phyloP scores from a whole-genome alignment of 176 grass and related monocot genomes.

The Juncus inflexus region DNA sequence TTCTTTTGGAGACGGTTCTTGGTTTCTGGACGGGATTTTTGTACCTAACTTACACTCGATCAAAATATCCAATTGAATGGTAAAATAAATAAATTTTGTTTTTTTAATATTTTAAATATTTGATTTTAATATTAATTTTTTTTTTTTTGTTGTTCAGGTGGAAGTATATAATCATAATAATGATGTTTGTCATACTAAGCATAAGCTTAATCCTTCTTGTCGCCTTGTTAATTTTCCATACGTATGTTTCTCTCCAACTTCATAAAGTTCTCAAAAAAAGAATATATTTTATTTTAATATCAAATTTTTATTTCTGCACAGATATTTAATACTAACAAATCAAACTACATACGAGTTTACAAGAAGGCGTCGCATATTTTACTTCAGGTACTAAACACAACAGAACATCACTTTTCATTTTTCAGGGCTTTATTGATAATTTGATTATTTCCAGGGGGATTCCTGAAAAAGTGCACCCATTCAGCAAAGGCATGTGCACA shows the following conservation, averaged over 20 bases:
- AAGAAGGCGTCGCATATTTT: slow-evolving; percentile 35
- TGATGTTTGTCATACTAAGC: slow-evolving; percentile 29
- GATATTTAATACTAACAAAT: slow-evolving; percentile 42
- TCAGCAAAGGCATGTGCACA: slow-evolving; percentile 35
- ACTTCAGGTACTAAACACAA: slow-evolving; percentile 32
- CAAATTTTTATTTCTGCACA: slow-evolving; percentile 23
- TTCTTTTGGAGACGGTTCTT: slow-evolving; percentile 37
- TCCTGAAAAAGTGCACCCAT: slow-evolving; percentile 31
- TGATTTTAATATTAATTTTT: neutral
- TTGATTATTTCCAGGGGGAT: slow-evolving; percentile 35
- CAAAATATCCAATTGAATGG: slow-evolving; percentile 34
- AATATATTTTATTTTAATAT: neutral
- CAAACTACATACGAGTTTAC: slow-evolving; percentile 43
- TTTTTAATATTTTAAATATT: slow-evolving; percentile 14
- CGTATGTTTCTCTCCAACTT: slow-evolving; percentile 23
- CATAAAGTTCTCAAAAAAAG: too few relatives aligned
- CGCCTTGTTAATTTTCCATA: slow-evolving; percentile 36
- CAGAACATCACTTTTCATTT: neutral
- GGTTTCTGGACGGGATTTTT: slow-evolving; percentile 31
- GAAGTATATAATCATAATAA: slow-evolving; percentile 29
- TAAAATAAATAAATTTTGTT: slow-evolving; percentile 10
- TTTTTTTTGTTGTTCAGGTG: slow-evolving; percentile 30
- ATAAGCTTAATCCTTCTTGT: slow-evolving; percentile 30
- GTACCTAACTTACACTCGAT: slow-evolving; percentile 31
- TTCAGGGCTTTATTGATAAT: slow-evolving; percentile 10